phyloP scores from a whole-genome alignment of 768 basidiomycete species.

The Lactarius sanguifluus region DNA sequence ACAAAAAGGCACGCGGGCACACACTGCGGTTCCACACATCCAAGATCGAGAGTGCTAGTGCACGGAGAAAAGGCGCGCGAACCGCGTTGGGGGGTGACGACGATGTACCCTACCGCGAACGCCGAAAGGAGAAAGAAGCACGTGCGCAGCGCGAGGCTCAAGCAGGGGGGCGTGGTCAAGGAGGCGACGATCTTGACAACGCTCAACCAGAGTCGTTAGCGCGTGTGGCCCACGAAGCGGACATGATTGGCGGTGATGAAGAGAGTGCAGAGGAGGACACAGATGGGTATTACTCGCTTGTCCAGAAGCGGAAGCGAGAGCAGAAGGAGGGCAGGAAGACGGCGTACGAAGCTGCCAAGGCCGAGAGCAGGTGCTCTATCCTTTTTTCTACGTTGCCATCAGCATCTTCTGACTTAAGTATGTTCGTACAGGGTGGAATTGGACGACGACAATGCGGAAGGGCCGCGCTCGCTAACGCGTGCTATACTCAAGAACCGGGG shows the following conservation, averaged over 20 bases:
- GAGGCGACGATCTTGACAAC: conserved; percentile 68
- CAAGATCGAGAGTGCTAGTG: conserved; percentile 80
- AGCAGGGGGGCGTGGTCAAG: conserved; percentile 46
- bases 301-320: conserved; percentile 69
- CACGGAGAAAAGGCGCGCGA: conserved; percentile 72
- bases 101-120: conserved; percentile 86
- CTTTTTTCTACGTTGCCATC: neutral
- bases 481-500: conserved; percentile 94
- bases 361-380: conserved; percentile 53
- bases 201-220: conserved; percentile 45
- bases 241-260: conserved; percentile 41
- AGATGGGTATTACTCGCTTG: conserved; percentile 88
- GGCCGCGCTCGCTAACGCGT: conserved; percentile 86
- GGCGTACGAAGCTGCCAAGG: conserved; percentile 69
- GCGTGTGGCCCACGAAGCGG: conserved; percentile 33
- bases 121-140: conserved; percentile 60
- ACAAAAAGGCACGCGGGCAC: conserved; percentile 80
- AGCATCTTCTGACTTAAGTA: conserved; percentile 11
- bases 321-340: conserved; percentile 79
- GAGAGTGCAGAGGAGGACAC: conserved; percentile 43
- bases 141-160: conserved; percentile 55
- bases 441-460: conserved; percentile 47
- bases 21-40: conserved; percentile 91
- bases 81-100: conserved; percentile 86
- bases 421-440: conserved; percentile 34